Evolutionary conservation across 225 moss, liverwort and hornwort genomes (phyloP), one percentile per base, ranked within the genome.

Genomic region (Marchantia polymorpha): DNA sequence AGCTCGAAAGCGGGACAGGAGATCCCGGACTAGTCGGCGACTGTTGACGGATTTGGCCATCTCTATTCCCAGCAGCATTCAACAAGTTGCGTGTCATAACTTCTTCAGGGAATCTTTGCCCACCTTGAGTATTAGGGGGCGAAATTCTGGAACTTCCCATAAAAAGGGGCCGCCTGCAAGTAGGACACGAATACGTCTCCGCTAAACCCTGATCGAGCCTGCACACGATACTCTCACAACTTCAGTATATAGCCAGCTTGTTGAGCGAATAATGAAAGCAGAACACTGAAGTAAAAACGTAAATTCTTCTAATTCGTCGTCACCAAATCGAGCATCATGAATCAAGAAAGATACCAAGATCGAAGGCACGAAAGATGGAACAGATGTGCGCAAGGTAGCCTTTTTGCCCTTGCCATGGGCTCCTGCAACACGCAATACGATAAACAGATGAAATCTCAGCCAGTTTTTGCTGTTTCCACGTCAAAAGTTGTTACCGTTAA

Each of bases 141-240:
- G 90, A 85, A 75, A 87, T 87, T 78, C 91, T 89, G 48, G 90
- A 81, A 60, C 92, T 90, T 80, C 96, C 92, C 96, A 92, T 96
- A 74, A 96, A 96, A 72, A 96, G 92, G 30, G 96, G 94, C 79
- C 96, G 91, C 86, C 96, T 90, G 86, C 96, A 96, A 56, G 96
- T 96, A 39, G 96, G 96, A 84, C 96, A 96, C 15, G 96, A 96
- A 82, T 96, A 96, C 17, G 94, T 92, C 77, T 96, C 96, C 80
- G 96, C 94, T 83, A 96, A 73, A 83, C 94, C 96, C 83, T 96
- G 96, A 85, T 96, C 96, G 80, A 96, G 78, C 96, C 96, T 96
- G 92, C 88, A 86, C 50, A 71, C 74, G 49, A 64, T 50, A 64
- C 22, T 10, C 20, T 16, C 22, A 22, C 0, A 52, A 8, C 26